Evolutionary conservation across 495 filamentous ascomycete genomes (phyloP).

Genomic region (Trichoderma orchidacearum): DNA sequence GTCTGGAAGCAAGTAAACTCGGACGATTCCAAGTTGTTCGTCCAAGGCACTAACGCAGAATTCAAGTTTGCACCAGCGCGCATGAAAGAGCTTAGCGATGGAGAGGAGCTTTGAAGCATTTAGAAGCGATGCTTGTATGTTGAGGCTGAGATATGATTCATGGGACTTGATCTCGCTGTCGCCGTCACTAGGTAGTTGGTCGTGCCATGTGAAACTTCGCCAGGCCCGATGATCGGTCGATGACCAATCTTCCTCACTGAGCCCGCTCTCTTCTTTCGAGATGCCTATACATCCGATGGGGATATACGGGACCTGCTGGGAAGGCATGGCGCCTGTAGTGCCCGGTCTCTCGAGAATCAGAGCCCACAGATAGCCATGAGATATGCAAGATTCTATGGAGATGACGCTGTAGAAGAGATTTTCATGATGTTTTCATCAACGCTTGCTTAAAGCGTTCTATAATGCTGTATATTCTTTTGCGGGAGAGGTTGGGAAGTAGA

Average conservation of each 20-base stretch:
- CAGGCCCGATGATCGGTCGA: background rate
- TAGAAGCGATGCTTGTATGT: background rate
- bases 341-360: background rate
- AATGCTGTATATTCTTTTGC: background rate
- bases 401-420: background rate
- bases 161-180: background rate
- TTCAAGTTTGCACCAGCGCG: constrained; percentile 29
- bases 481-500: background rate
- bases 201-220: background rate
- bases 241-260: background rate
- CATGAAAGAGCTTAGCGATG: constrained; percentile 13
- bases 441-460: background rate
- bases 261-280: background rate
- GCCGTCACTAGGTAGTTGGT: background rate
- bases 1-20: constrained; percentile 54
- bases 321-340: background rate
- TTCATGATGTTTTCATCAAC: no score
- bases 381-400: background rate
- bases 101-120: constrained; percentile 9
- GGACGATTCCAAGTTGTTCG: constrained; percentile 20
- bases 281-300: background rate
- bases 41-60: constrained; percentile 10
- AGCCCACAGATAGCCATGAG: no score
- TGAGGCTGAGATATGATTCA: background rate
- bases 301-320: background rate